These are phyloP conservation scores for Saccharomyces hybrid DNA, from an alignment of 1,139 yeast genomes.

Conservation along the genomic window DNA sequence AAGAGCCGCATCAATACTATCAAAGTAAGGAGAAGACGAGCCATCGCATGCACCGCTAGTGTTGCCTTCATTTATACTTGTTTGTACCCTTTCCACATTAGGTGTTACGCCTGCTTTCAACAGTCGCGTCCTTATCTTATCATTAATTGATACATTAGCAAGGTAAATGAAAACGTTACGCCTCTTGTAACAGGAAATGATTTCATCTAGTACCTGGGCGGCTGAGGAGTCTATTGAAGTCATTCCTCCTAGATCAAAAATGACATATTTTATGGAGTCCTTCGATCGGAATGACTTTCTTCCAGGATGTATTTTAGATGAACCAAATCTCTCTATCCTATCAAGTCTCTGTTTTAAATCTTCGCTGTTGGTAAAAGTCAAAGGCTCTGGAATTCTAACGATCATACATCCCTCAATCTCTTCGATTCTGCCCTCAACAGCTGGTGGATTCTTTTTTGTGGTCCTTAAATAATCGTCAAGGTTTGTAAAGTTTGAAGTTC, in stretches of 20 bases:
- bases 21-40: constrained; percentile 10
- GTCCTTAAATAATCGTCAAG: constrained; percentile 46
- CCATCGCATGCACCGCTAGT: neutral
- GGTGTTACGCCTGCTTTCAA: constrained; percentile 27
- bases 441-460: constrained; percentile 2
- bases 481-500: constrained; percentile 65
- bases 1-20: constrained; percentile 17
- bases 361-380: constrained; percentile 84
- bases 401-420: constrained; percentile 81
- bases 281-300: constrained; percentile 48
- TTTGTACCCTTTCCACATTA: constrained; percentile 14
- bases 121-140: constrained; percentile 33
- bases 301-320: constrained; percentile 79
- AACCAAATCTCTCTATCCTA: constrained; percentile 78
- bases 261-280: constrained; percentile 54
- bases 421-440: constrained; percentile 35
- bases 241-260: constrained; percentile 84
- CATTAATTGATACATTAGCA: constrained; percentile 49
- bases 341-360: constrained; percentile 69
- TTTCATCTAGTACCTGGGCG: constrained; percentile 59
- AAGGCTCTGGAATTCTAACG: constrained; percentile 84
- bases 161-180: constrained; percentile 58
- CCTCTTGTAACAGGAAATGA: constrained; percentile 46
- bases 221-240: constrained; percentile 83
- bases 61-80: neutral